These are phyloP conservation scores for Coemansia sp. DNA, from an alignment of 192 early-diverging fungal genomes.

Conservation along the genomic window DNA sequence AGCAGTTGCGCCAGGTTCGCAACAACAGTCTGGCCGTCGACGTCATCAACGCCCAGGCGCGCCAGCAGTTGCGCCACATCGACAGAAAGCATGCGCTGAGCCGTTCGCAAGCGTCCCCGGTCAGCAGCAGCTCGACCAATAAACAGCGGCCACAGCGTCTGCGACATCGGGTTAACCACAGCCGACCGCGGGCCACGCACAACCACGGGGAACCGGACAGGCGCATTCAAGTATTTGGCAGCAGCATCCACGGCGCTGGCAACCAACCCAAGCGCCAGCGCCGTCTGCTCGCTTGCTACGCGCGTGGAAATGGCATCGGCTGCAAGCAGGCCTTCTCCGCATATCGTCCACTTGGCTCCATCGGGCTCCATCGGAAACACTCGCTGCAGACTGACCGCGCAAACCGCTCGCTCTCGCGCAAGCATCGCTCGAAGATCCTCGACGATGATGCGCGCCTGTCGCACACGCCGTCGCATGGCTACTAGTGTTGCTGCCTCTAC, in stretches of 20 bases:
- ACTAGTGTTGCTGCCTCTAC: background rate
- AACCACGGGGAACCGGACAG: constrained; percentile 32
- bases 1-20: constrained; percentile 30
- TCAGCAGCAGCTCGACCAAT: constrained; percentile 5
- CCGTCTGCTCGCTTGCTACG: constrained; percentile 16
- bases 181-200: constrained; percentile 25
- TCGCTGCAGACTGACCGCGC: background rate
- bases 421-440: constrained; percentile 50
- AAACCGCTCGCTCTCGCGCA: constrained; percentile 23
- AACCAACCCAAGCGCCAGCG: constrained; percentile 32
- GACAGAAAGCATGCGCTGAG: constrained; percentile 14
- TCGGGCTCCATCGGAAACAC: constrained; percentile 23
- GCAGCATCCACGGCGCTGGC: constrained; percentile 17
- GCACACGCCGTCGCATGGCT: constrained; percentile 4
- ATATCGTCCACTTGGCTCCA: constrained; percentile 26
- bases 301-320: background rate
- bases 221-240: constrained; percentile 9
- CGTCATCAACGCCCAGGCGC: constrained; percentile 14
- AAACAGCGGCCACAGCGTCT: constrained; percentile 30
- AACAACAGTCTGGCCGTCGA: constrained; percentile 12
- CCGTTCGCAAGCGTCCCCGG: constrained; percentile 12
- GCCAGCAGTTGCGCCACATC: constrained; percentile 34
- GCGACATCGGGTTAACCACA: constrained; percentile 9
- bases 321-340: constrained; percentile 17
- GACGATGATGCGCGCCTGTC: constrained; percentile 42